phyloP scores from a whole-genome alignment of 139 green algal species.

The Gonium pectorale region DNA sequence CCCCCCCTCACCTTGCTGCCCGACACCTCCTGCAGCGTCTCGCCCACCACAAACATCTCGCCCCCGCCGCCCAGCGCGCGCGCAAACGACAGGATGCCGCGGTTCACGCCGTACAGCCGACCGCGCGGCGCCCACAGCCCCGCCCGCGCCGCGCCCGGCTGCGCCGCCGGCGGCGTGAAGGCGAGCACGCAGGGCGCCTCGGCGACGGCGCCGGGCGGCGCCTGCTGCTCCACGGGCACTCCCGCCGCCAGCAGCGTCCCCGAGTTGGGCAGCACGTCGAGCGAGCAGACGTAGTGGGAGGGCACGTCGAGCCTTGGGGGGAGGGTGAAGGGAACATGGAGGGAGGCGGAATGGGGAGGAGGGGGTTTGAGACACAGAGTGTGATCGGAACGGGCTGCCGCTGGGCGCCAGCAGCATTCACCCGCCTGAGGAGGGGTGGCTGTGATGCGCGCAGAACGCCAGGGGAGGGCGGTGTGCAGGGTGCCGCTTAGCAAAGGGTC shows the following conservation, averaged over 20 bases:
- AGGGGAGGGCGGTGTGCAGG: too few relatives aligned
- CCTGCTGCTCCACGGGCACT: not conserved
- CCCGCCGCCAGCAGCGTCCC: conserved; percentile 57
- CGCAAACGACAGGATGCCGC: conserved; percentile 11
- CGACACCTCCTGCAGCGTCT: not conserved
- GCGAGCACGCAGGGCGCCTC: not conserved
- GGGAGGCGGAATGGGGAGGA: not conserved
- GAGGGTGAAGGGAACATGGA: not conserved
- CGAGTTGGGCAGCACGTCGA: conserved; percentile 64
- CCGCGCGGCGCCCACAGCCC: not conserved
- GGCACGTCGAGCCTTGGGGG: conserved; percentile 34
- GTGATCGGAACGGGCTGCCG: too few relatives aligned
- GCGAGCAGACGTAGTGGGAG: conserved; percentile 62
- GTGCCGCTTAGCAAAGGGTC: too few relatives aligned
- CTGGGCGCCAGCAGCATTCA: too few relatives aligned
- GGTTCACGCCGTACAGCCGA: not conserved
- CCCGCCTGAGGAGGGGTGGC: too few relatives aligned
- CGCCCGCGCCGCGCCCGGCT: not conserved
- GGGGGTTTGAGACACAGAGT: too few relatives aligned
- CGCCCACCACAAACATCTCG: not conserved
- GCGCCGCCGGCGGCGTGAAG: not conserved
- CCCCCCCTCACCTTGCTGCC: not conserved
- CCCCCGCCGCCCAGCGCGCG: conserved; percentile 2
- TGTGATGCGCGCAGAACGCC: too few relatives aligned
- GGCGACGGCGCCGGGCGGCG: not conserved